These are phyloP conservation scores for Picea sitchensis DNA, from an alignment of 75 land plant genomes.

Conservation along the genomic window DNA sequence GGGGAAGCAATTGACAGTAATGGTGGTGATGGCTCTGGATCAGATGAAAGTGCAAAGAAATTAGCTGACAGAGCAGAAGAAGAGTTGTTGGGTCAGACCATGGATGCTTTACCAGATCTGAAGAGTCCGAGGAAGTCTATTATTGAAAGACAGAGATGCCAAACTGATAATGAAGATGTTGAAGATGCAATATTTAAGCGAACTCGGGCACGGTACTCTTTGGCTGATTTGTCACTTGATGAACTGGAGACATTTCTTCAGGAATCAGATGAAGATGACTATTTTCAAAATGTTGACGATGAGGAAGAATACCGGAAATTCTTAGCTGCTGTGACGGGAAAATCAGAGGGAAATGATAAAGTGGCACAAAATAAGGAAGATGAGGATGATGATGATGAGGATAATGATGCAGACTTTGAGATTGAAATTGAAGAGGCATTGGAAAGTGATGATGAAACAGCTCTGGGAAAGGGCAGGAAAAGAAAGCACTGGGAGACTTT, in stretches of 20 bases:
- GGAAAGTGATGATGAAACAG: conserved; percentile 86
- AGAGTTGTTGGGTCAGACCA: conserved; percentile 25
- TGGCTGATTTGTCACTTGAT: conserved; percentile 82
- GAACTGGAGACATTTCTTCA: conserved; percentile 97
- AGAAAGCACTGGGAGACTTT: conserved; percentile 17
- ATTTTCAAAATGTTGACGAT: conserved; percentile 90
- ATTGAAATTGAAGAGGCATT: conserved; percentile 90
- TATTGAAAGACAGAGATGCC: not conserved
- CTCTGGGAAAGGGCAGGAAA: conserved; percentile 11
- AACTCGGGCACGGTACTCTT: conserved; percentile 84
- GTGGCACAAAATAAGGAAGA: conserved; percentile 18
- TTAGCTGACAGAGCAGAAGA: conserved; percentile 20
- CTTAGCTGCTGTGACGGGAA: conserved; percentile 77
- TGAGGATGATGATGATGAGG: conserved; percentile 84
- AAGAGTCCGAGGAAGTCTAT: conserved; percentile 16
- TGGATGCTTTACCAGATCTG: conserved; percentile 31
- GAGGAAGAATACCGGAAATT: conserved; percentile 95
- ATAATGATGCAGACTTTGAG: conserved; percentile 95
- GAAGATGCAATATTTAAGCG: conserved; percentile 89
- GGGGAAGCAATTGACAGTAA: not conserved
- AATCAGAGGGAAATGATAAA: conserved; percentile 31
- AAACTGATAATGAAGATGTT: conserved; percentile 29
- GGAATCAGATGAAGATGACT: conserved; percentile 96
- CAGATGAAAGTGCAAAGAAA: not conserved
- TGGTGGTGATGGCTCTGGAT: not conserved